phyloP scores from a whole-genome alignment of 2,329 filamentous ascomycete genomes.

The Stagonosporopsis rhizophila region DNA sequence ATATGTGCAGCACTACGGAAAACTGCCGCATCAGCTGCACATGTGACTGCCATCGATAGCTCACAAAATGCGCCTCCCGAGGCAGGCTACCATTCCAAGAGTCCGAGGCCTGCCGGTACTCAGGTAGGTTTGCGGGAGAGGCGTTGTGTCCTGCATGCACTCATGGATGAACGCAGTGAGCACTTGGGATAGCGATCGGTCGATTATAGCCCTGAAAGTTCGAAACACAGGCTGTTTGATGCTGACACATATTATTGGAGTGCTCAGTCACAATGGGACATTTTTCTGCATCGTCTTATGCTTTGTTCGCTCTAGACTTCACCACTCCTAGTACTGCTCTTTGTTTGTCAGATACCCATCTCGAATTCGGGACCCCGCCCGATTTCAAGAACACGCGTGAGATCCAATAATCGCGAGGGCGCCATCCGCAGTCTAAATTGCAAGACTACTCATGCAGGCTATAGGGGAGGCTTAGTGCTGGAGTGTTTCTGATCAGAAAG shows the following conservation, averaged over 20 bases:
- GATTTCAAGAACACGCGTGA: neutral
- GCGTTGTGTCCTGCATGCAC: neutral
- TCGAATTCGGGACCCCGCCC: neutral
- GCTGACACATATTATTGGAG: neutral
- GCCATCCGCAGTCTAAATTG: neutral
- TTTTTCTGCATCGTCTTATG: neutral
- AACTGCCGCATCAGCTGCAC: neutral
- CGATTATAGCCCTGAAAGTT: neutral
- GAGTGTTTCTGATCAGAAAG: neutral
- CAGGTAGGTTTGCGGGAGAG: slow-evolving; percentile 5
- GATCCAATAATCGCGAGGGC: neutral
- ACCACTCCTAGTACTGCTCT: neutral
- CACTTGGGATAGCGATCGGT: neutral
- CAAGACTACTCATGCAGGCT: slow-evolving; percentile 1
- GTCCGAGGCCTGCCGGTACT: neutral
- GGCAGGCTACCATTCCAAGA: neutral
- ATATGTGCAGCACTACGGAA: neutral
- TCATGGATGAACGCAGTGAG: neutral
- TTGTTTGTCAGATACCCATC: neutral
- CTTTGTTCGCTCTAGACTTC: neutral
- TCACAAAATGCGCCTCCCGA: slow-evolving; percentile 7
- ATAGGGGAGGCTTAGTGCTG: slow-evolving; percentile 5
- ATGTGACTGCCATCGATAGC: neutral
- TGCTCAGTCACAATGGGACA: neutral
- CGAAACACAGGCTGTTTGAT: neutral